Base-by-base conservation (phyloP, 768 basidiomycete species). In the Rhodocollybia butyracea region DNA sequence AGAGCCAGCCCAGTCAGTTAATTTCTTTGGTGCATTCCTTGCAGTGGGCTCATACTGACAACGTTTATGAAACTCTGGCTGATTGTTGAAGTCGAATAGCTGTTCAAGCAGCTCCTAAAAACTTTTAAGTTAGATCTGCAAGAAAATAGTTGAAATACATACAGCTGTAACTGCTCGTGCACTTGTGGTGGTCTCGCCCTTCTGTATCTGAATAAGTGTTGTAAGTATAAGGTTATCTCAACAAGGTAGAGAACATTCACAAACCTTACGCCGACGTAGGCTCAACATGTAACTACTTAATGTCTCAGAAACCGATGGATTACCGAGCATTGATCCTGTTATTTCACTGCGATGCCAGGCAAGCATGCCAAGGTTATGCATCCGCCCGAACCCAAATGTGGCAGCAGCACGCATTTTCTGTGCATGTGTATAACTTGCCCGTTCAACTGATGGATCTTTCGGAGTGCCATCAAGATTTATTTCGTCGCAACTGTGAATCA, bases 281-380 rank as follows among this genome's bases (percentile, higher is more conserved):
- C 52, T 56, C 12, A 57, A 40, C 62, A 65, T 64, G 17, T 59
- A 65, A 0, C 21, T 53, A 3, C 60, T 57, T 1, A 65, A 61
- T 8, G 43, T 48, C n/a, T 59, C 55, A 0, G 58, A 65, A 0
- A 64, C 53, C 0, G 61, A 65, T 12, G 64, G 63, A 38, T 65
- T 64, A 0, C 64, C 61, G 1, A 32, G 13, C 58, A 47, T 55
- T 7, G 19, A 17, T 3, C 41, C 54, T 11, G 32, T 11, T 5
- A 56, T 2, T 22, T 61, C 48, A 19, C 51, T 61, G 24, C 56
- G 42, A 19, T 62, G 58, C 63, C 63, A 63, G 11, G 52, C 52
- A 36, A 55, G 30, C 24, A 39, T 54, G 7, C 62, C 31, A 13
- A 57, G 41, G 11, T 52, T 43, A 31, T 48, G 34, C 11, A 61